Evolutionary conservation across 352 stramenopile genomes (phyloP).

Genomic region (Globisporangium lucens): DNA sequence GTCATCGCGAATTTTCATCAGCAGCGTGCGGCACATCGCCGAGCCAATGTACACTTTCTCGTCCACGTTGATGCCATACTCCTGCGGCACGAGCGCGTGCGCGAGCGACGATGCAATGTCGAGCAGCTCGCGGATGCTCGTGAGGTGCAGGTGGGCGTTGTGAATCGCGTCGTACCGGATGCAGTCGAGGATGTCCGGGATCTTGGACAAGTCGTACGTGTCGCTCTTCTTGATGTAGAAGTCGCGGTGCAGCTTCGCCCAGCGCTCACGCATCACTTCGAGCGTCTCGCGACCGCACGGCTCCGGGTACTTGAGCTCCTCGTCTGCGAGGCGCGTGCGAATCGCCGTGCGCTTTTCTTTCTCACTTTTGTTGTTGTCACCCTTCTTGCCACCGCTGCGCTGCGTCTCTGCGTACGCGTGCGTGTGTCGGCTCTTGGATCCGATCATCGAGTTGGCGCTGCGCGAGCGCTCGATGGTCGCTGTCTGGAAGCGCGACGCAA

Average conservation of each 20-base stretch:
- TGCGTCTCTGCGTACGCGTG: constrained; percentile 53
- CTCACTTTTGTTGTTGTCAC: constrained; percentile 28
- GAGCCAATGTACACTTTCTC: constrained; percentile 88
- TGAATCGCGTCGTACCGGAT: constrained; percentile 98
- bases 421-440: constrained; percentile 37
- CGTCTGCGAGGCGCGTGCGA: constrained; percentile 33
- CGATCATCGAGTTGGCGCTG: constrained; percentile 59
- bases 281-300: constrained; percentile 81
- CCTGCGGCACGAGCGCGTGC: constrained; percentile 81
- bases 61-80: constrained; percentile 87
- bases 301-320: constrained; percentile 72
- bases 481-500: constrained; percentile 18
- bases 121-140: constrained; percentile 92
- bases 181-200: constrained; percentile 99
- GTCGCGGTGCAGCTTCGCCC: constrained; percentile 93
- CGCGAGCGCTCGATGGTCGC: constrained; percentile 56
- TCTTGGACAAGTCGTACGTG: constrained; percentile 94
- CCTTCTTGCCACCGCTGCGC: constrained; percentile 18
- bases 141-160: constrained; percentile 94
- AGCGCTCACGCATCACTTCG: constrained; percentile 88
- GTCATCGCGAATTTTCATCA: constrained; percentile 89
- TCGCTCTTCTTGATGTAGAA: constrained; percentile 94
- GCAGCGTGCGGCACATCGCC: constrained; percentile 82
- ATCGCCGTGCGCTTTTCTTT: constrained; percentile 23
- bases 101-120: constrained; percentile 93